Conservation (phyloP, 768 basidiomycete genomes). For the Podaxis pistillaris region DNA sequence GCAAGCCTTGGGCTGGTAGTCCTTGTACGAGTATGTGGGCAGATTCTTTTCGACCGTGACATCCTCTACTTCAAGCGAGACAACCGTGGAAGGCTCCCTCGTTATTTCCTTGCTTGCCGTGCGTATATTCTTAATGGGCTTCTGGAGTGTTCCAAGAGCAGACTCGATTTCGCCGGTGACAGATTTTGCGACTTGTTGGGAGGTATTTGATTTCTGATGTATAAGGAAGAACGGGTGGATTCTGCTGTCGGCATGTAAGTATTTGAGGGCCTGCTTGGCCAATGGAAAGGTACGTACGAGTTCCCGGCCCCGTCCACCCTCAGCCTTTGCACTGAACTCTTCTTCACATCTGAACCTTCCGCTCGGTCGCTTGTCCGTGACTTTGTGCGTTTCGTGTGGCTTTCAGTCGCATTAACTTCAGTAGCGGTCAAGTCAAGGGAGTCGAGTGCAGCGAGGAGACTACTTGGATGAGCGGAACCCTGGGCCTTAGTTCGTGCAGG, state of each 20-base stretch:
- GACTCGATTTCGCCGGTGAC: background rate
- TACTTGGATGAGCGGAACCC: background rate
- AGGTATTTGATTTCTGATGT: background rate
- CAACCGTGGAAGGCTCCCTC: background rate
- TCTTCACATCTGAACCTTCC: background rate
- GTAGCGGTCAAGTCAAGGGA: background rate
- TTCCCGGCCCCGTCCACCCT: background rate
- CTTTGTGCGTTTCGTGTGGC: background rate
- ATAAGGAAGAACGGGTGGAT: background rate
- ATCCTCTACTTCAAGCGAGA: background rate
- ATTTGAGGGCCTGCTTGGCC: background rate
- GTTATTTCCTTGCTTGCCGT: background rate
- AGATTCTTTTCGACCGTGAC: background rate
- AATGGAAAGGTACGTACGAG: background rate
- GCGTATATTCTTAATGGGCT: background rate
- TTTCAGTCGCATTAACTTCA: background rate
- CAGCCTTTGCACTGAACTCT: background rate
- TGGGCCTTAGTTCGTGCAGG: background rate
- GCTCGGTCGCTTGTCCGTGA: background rate
- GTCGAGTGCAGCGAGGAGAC: background rate
- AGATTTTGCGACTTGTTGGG: background rate
- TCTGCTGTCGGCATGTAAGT: background rate
- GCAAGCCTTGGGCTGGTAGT: constrained; percentile 23
- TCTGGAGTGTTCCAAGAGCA: background rate
- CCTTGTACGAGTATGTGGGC: constrained; percentile 29